These are phyloP conservation scores for Trametes punicea DNA, from an alignment of 768 basidiomycete species.

Conservation along the genomic window DNA sequence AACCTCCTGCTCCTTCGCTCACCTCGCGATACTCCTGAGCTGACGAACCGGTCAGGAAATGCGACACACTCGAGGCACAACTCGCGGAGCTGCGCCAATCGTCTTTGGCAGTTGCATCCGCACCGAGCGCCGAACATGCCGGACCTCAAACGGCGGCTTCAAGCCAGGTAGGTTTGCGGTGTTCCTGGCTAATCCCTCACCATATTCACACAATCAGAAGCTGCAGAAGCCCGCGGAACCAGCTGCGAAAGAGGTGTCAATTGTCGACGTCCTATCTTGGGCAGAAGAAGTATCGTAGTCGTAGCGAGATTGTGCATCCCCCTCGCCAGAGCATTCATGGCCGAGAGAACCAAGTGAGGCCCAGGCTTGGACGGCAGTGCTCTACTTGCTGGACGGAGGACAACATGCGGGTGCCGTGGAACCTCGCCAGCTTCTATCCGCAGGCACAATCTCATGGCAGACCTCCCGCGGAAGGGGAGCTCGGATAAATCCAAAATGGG, in stretches of 20 bases:
- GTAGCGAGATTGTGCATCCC: background rate
- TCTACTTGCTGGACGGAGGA: no score
- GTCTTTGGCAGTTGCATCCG: background rate
- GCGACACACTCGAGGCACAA: constrained; percentile 63
- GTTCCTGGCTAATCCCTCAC: background rate
- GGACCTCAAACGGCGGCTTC: background rate
- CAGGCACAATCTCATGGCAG: no score
- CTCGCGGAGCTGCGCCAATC: constrained; percentile 49
- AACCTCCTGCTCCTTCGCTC: constrained; percentile 14
- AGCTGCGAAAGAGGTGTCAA: background rate
- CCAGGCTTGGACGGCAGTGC: no score
- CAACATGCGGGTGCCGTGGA: no score
- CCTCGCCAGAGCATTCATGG: no score
- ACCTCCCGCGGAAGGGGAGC: no score
- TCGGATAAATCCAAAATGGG: no score
- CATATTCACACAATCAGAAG: no score
- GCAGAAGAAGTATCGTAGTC: background rate
- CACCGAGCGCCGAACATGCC: background rate
- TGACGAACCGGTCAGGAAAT: constrained; percentile 49
- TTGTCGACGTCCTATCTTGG: constrained; percentile 1
- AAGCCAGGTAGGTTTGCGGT: no score
- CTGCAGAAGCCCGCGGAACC: no score
- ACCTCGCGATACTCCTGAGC: background rate
- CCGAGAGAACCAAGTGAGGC: no score
- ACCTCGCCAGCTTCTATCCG: no score